phyloP scores from a whole-genome alignment of 2,329 filamentous ascomycete species.

The Neonectria hederae region DNA sequence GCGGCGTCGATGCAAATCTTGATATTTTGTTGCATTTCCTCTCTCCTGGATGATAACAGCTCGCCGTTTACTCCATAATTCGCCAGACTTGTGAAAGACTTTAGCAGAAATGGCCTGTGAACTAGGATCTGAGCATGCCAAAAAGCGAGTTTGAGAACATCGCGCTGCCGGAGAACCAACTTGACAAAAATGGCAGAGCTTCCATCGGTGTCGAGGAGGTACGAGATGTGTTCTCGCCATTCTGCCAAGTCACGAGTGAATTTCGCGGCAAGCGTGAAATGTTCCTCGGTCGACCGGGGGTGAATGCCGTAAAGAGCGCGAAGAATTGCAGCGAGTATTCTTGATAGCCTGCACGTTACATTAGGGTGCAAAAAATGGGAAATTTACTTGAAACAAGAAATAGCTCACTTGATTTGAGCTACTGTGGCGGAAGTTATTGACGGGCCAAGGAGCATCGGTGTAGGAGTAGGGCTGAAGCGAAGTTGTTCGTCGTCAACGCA shows the following conservation, averaged over 20 bases:
- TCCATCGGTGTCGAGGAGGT: conserved; percentile 51
- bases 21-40: conserved; percentile 32
- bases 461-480: conserved; percentile 48
- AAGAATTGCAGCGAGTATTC: conserved; percentile 48
- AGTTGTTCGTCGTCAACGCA: conserved; percentile 62
- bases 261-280: conserved; percentile 41
- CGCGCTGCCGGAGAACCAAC: conserved; percentile 51
- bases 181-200: conserved; percentile 46
- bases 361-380: background rate
- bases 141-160: conserved; percentile 53
- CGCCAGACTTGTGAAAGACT: conserved; percentile 44
- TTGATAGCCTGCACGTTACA: conserved; percentile 35
- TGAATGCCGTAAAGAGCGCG: conserved; percentile 48
- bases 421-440: conserved; percentile 46
- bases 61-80: conserved; percentile 9
- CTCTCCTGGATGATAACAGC: conserved; percentile 34
- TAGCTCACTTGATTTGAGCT: conserved; percentile 47
- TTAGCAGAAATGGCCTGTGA: conserved; percentile 50
- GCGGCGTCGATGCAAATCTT: conserved; percentile 50
- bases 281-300: conserved; percentile 39
- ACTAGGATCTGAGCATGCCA: conserved; percentile 55
- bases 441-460: conserved; percentile 46
- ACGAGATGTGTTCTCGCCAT: conserved; percentile 47
- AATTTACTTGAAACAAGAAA: conserved; percentile 33
- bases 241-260: conserved; percentile 44